Conservation (phyloP, 2,329 filamentous ascomycete genomes). For the Pyrenophora graminea region DNA sequence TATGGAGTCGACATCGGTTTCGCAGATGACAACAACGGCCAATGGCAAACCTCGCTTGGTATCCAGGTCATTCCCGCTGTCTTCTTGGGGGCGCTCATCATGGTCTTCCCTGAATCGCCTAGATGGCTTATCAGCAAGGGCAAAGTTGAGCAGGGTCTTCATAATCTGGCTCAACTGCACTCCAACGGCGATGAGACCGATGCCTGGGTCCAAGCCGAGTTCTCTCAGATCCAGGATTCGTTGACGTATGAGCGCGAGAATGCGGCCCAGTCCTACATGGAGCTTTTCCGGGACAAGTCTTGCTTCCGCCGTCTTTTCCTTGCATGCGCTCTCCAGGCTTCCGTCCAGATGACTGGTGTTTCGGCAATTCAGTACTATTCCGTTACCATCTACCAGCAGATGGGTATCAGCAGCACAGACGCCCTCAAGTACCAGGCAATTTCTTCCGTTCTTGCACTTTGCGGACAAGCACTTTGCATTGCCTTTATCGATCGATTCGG, state of each 20-base stretch:
- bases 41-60: constrained; percentile 68
- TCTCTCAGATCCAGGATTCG: constrained; percentile 68
- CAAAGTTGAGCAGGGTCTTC: constrained; percentile 65
- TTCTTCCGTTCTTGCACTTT: constrained; percentile 69
- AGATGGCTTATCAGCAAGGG: constrained; percentile 77
- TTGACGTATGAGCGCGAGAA: constrained; percentile 70
- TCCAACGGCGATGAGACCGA: constrained; percentile 68
- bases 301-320: constrained; percentile 74
- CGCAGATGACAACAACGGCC: constrained; percentile 51
- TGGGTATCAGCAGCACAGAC: constrained; percentile 67
- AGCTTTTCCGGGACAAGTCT: constrained; percentile 68
- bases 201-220: constrained; percentile 73
- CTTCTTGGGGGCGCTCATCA: constrained; percentile 67
- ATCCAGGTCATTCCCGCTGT: constrained; percentile 72
- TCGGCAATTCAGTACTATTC: constrained; percentile 73
- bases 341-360: constrained; percentile 73
- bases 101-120: constrained; percentile 69
- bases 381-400: constrained; percentile 67
- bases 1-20: constrained; percentile 66
- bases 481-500: constrained; percentile 71
- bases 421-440: constrained; percentile 78
- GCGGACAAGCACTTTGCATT: constrained; percentile 71
- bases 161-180: constrained; percentile 71
- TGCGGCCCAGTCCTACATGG: constrained; percentile 70
- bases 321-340: constrained; percentile 70